A percentile compares a stretch with the other conserved stretches of the same genome.
These are phyloP conservation scores for Penicillium alfredii DNA, from an alignment of 495 filamentous ascomycete genomes.

Conservation along the genomic window DNA sequence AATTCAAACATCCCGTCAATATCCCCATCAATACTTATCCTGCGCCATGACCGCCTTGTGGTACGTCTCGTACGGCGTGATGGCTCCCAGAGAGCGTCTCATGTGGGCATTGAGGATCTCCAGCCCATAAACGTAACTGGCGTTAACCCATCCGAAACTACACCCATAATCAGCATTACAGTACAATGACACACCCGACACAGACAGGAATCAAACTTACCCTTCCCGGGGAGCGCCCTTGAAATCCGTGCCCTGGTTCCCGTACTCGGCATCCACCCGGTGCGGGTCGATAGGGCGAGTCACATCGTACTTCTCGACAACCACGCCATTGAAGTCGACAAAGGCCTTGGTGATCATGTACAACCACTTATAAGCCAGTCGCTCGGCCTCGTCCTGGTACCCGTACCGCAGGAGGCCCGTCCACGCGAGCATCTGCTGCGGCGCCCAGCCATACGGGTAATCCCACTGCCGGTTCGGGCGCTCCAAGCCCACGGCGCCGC, in stretches of 20 bases:
- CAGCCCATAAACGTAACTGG: slow-evolving; percentile 86
- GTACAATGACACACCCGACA: not conserved
- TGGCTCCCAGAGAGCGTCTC: slow-evolving; percentile 74
- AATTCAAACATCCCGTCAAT: slow-evolving; percentile 6
- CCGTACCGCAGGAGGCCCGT: slow-evolving; percentile 84
- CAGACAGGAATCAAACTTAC: slow-evolving; percentile 48
- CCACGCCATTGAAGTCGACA: slow-evolving; percentile 93
- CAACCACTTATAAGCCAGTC: slow-evolving; percentile 88
- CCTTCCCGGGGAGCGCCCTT: slow-evolving; percentile 92
- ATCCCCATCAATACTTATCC: slow-evolving; percentile 8
- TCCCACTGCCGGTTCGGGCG: slow-evolving; percentile 96
- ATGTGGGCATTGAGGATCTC: slow-evolving; percentile 78
- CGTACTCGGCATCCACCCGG: slow-evolving; percentile 91
- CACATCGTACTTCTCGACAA: slow-evolving; percentile 98
- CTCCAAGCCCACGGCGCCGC: slow-evolving; percentile 71
- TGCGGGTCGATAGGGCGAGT: slow-evolving; percentile 84
- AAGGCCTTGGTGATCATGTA: slow-evolving; percentile 98
- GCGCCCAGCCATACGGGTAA: slow-evolving; percentile 96
- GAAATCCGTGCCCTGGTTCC: slow-evolving; percentile 91
- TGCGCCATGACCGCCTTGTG: slow-evolving; percentile 34
- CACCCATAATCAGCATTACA: slow-evolving; percentile 20
- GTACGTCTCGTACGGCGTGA: slow-evolving; percentile 75
- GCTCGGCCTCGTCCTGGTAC: slow-evolving; percentile 80
- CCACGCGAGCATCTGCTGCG: slow-evolving; percentile 98
- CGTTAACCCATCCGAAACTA: slow-evolving; percentile 98